A percentile compares a stretch with the other conserved stretches of the same genome.
Conservation (phyloP, 2,329 filamentous ascomycete genomes). For the Pezicula radicicola region DNA sequence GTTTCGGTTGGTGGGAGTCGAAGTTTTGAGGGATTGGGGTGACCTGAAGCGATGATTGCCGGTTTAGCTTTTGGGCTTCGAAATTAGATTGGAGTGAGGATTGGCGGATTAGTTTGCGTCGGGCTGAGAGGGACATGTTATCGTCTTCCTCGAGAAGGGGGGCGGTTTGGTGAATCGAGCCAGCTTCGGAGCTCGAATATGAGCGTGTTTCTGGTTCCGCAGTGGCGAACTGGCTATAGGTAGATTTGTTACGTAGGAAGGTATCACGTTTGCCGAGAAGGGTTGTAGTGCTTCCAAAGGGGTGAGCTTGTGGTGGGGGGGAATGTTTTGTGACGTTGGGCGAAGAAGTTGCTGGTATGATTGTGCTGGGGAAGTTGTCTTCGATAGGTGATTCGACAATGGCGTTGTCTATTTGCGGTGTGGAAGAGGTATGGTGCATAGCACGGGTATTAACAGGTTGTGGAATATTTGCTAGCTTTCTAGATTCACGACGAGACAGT, state of each 20-base stretch:
- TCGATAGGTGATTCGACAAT: conserved; percentile 34
- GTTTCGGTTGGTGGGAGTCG: conserved; percentile 53
- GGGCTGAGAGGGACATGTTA: conserved; percentile 69
- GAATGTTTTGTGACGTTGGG: too few species aligned
- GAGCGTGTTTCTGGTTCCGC: conserved; percentile 21
- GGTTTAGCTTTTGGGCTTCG: conserved; percentile 7
- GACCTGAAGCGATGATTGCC: conserved; percentile 22
- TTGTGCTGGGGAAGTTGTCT: conserved; percentile 19
- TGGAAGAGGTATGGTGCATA: conserved; percentile 27
- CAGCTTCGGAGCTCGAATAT: conserved; percentile 32
- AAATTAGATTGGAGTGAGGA: conserved; percentile 8
- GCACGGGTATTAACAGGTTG: conserved; percentile 10
- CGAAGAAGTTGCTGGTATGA: conserved; percentile 6
- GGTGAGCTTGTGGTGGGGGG: neutral
- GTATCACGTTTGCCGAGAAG: conserved; percentile 53
- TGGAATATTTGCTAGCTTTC: conserved; percentile 6
- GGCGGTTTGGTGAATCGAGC: conserved; percentile 19
- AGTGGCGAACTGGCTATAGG: conserved; percentile 14
- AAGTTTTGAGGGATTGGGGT: conserved; percentile 30
- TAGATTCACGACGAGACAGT: conserved; percentile 11
- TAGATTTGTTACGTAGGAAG: conserved; percentile 36
- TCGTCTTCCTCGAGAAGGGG: conserved; percentile 48
- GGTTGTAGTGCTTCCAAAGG: conserved; percentile 33
- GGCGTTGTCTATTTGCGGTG: conserved; percentile 26
- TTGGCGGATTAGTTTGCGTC: conserved; percentile 56